Evolutionary conservation across 2,329 filamentous ascomycete species (phyloP).

Genomic region (Furcasterigmium sp.): DNA sequence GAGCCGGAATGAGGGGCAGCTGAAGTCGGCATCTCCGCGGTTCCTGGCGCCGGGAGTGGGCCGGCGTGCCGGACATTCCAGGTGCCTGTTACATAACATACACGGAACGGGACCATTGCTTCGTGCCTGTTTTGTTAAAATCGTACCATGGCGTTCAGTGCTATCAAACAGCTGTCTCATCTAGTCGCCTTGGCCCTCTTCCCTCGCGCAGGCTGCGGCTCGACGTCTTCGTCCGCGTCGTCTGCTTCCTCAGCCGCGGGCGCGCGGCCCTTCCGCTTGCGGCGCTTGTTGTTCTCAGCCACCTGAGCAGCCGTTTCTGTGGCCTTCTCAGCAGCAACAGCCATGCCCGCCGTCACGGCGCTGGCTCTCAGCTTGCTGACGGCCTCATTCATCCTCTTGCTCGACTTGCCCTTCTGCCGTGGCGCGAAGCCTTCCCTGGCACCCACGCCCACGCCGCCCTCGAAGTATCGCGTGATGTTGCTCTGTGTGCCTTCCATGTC

Average conservation of each 20-base stretch:
- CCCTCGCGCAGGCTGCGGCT: conserved; percentile 1
- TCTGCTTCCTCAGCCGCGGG: background rate
- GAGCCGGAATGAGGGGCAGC: background rate
- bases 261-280: conserved; percentile 4
- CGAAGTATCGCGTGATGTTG: conserved; percentile 93
- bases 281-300: background rate
- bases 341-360: background rate
- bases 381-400: conserved; percentile 72
- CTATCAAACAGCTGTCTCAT: background rate
- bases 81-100: too few species aligned
- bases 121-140: too few species aligned
- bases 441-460: conserved; percentile 66
- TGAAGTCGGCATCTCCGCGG: background rate
- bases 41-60: background rate
- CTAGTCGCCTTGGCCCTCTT: conserved; percentile 10
- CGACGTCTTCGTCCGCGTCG: conserved; percentile 1
- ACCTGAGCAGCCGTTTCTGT: background rate
- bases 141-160: too few species aligned
- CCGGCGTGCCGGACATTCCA: background rate
- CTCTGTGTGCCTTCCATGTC: conserved; percentile 87
- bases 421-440: conserved; percentile 65
- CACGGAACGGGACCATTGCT: too few species aligned
- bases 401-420: conserved; percentile 58
- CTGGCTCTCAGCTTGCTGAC: conserved; percentile 58
- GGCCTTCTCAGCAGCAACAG: background rate